phyloP scores from a whole-genome alignment of 371 early-diverging fungal genomes.

The Apophysomyces ossiformis region DNA sequence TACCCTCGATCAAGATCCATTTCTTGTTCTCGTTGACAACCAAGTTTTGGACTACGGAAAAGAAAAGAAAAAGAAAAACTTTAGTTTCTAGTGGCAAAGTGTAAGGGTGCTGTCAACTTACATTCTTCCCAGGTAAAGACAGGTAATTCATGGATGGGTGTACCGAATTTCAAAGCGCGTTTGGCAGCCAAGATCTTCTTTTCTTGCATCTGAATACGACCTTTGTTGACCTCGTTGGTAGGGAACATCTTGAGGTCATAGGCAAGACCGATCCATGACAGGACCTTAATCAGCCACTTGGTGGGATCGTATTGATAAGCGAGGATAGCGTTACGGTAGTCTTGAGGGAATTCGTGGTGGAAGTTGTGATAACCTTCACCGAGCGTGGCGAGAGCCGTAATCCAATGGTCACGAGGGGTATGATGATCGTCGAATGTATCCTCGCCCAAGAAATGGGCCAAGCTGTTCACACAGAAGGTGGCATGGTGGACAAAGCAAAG shows the following conservation, averaged over 20 bases:
- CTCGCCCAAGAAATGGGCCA: slow-evolving; percentile 84
- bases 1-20: slow-evolving; percentile 88
- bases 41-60: slow-evolving; percentile 36
- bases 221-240: slow-evolving; percentile 88
- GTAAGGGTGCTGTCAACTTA: not conserved
- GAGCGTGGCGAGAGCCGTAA: slow-evolving; percentile 80
- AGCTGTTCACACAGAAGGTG: slow-evolving; percentile 94
- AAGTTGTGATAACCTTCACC: slow-evolving; percentile 92
- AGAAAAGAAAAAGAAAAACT: too few species aligned
- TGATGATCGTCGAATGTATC: slow-evolving; percentile 79
- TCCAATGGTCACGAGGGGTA: slow-evolving; percentile 80
- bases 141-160: slow-evolving; percentile 74
- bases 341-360: slow-evolving; percentile 96
- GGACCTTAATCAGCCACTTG: slow-evolving; percentile 86
- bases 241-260: slow-evolving; percentile 90
- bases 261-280: slow-evolving; percentile 79
- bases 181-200: slow-evolving; percentile 73
- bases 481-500: slow-evolving; percentile 91
- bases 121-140: slow-evolving; percentile 78
- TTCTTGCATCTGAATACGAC: slow-evolving; percentile 80
- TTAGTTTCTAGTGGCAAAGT: not conserved
- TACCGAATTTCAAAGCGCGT: slow-evolving; percentile 75
- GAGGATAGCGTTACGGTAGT: slow-evolving; percentile 93
- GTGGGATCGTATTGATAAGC: slow-evolving; percentile 95
- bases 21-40: slow-evolving; percentile 66